A percentile compares a stretch with the other conserved stretches of the same genome.
These are phyloP conservation scores for Suillus subalutaceus DNA, from an alignment of 768 basidiomycete genomes.

Conservation along the genomic window DNA sequence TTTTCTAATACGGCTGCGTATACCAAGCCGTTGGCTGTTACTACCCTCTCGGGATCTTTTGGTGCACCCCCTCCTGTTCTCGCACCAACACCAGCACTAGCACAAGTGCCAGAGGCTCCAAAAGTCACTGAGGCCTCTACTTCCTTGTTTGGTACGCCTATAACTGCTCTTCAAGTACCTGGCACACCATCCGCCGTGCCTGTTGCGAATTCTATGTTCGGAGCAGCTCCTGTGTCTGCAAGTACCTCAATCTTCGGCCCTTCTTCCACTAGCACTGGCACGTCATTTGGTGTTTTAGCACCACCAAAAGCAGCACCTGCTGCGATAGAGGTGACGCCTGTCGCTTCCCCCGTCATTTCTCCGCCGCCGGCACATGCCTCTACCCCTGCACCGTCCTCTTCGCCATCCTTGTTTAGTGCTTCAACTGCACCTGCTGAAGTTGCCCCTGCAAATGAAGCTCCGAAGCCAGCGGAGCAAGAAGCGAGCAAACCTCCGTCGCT, in stretches of 20 bases:
- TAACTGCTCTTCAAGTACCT: constrained; percentile 8
- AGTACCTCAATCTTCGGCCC: constrained; percentile 16
- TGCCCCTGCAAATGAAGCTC: constrained; percentile 9
- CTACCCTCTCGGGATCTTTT: constrained; percentile 20
- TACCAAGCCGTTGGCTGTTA: constrained; percentile 37
- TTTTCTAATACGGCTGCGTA: constrained; percentile 57
- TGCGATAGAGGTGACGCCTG: constrained; percentile 23
- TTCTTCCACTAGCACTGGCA: constrained; percentile 14
- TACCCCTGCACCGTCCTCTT: constrained; percentile 14
- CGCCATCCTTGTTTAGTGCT: constrained; percentile 33
- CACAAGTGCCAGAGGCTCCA: constrained; percentile 7
- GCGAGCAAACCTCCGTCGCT: constrained; percentile 7
- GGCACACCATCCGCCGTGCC: constrained; percentile 7
- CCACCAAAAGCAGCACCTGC: constrained; percentile 2
- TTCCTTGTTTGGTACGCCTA: constrained; percentile 17
- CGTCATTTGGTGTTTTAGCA: constrained; percentile 14
- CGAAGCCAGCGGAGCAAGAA: constrained; percentile 16
- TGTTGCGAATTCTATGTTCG: constrained; percentile 13
- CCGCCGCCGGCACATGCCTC: not conserved
- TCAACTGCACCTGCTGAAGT: constrained; percentile 27
- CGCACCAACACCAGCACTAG: constrained; percentile 16
- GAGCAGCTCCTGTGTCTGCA: constrained; percentile 7
- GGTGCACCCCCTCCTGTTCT: constrained; percentile 27
- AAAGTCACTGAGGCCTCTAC: constrained; percentile 16
- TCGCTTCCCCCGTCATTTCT: constrained; percentile 15